Percentiles rank a stretch among this genome's conserved stretches.
Conservation (phyloP, 805 yeast genomes). For the Cyberlindnera mycetangii region DNA sequence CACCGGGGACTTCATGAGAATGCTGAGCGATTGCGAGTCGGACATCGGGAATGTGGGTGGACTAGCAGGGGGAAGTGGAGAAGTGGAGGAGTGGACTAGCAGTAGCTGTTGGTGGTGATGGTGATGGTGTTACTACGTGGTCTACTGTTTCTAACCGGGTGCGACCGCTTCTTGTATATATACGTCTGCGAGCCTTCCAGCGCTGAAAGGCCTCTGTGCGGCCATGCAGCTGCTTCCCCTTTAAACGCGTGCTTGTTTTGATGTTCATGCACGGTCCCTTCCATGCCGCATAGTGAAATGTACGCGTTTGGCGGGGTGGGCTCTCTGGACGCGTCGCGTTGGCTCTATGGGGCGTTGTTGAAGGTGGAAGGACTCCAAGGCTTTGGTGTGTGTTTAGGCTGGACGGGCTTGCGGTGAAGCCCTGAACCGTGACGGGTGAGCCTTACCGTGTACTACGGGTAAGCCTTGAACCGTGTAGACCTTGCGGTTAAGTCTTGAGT, state of each 20-base stretch:
- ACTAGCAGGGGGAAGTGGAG: not conserved
- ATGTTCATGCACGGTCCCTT: conserved; percentile 3
- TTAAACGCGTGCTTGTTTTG: conserved; percentile 5
- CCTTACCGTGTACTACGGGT: no score
- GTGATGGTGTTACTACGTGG: no score
- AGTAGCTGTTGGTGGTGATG: no score
- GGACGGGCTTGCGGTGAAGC: no score
- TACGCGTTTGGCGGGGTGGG: not conserved
- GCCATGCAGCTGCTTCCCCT: not conserved
- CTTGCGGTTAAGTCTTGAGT: no score
- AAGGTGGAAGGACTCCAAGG: not conserved
- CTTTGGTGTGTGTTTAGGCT: no score
- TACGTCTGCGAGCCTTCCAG: not conserved
- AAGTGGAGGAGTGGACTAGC: no score
- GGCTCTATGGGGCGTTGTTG: not conserved
- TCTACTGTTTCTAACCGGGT: no score
- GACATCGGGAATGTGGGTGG: conserved; percentile 31
- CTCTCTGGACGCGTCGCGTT: not conserved
- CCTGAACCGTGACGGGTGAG: no score
- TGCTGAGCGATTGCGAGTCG: conserved; percentile 53
- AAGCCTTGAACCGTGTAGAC: no score
- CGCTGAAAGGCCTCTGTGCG: not conserved
- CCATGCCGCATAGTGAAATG: conserved; percentile 2
- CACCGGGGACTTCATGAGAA: conserved; percentile 62
- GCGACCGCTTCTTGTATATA: not conserved